Conservation (phyloP, 495 filamentous ascomycete genomes). For the Tuber borchii region DNA sequence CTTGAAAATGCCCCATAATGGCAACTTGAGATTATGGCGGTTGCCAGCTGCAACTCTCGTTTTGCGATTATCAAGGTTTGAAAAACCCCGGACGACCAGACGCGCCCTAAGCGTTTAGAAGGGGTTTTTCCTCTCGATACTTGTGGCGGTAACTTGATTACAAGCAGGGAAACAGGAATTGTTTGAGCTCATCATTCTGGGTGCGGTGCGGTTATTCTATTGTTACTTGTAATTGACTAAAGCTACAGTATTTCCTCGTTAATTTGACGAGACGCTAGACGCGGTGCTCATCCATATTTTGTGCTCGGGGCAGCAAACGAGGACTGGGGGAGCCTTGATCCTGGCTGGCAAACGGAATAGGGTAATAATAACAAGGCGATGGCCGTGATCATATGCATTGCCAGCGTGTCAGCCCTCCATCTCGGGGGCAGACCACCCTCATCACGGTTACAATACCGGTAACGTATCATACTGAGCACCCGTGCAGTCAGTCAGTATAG, state of each 20-base stretch:
- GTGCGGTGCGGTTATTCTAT: not conserved
- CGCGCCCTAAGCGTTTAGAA: not conserved
- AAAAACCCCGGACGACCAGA: no score
- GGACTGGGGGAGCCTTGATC: not conserved
- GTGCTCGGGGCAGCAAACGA: not conserved
- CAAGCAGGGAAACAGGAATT: not conserved
- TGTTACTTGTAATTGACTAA: no score
- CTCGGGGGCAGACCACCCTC: not conserved
- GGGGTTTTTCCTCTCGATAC: not conserved
- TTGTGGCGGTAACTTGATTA: not conserved
- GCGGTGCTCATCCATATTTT: not conserved
- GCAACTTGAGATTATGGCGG: no score
- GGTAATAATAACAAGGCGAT: not conserved
- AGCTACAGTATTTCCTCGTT: not conserved
- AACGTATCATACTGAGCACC: not conserved
- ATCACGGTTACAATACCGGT: not conserved
- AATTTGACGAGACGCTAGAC: not conserved
- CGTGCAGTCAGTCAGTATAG: not conserved
- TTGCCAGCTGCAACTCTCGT: no score
- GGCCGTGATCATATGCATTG: slow-evolving; percentile 5
- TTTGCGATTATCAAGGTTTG: no score
- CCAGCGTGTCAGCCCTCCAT: slow-evolving; percentile 4
- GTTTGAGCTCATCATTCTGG: not conserved
- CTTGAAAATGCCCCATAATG: no score
- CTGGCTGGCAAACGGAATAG: not conserved